These are phyloP conservation scores for Peribolospora baueri DNA, from an alignment of 768 basidiomycete species.

Conservation along the genomic window DNA sequence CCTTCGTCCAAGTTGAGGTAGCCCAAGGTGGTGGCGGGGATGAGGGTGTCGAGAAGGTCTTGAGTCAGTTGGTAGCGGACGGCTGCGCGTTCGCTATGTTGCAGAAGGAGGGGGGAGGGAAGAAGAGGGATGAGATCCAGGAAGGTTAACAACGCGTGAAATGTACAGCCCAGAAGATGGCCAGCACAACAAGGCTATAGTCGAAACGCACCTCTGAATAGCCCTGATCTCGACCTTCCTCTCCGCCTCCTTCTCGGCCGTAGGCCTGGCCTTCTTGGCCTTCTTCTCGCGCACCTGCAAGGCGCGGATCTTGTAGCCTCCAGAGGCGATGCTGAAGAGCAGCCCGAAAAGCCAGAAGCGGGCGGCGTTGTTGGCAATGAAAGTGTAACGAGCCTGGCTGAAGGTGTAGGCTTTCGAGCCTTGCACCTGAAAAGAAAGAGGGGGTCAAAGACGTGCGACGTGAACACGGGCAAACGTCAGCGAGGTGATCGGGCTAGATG, in stretches of 20 bases:
- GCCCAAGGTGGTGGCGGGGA: conserved; percentile 62
- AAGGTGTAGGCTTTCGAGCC: conserved; percentile 25
- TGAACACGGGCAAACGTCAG: not conserved
- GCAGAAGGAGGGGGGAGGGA: not conserved
- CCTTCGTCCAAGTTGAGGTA: conserved; percentile 62
- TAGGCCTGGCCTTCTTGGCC: conserved; percentile 12
- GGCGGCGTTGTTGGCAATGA: conserved; percentile 9
- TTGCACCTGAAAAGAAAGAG: too few species aligned
- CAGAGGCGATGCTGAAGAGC: conserved; percentile 10
- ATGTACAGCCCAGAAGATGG: not conserved
- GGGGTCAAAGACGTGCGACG: too few species aligned
- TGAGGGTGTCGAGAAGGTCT: conserved; percentile 67
- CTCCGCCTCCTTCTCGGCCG: conserved; percentile 45
- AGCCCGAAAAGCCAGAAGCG: conserved; percentile 14
- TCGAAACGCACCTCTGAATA: not conserved
- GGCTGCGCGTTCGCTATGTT: conserved; percentile 29
- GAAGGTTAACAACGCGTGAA: not conserved
- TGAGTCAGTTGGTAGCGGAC: conserved; percentile 56
- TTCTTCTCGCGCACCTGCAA: conserved; percentile 8
- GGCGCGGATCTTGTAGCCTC: conserved; percentile 12
- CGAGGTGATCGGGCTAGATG: not conserved
- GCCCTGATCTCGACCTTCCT: conserved; percentile 39
- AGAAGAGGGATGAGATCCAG: not conserved
- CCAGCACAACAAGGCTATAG: not conserved
- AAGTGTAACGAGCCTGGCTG: conserved; percentile 24